phyloP scores from a whole-genome alignment of 768 basidiomycete species.

The Trametes meyenii region DNA sequence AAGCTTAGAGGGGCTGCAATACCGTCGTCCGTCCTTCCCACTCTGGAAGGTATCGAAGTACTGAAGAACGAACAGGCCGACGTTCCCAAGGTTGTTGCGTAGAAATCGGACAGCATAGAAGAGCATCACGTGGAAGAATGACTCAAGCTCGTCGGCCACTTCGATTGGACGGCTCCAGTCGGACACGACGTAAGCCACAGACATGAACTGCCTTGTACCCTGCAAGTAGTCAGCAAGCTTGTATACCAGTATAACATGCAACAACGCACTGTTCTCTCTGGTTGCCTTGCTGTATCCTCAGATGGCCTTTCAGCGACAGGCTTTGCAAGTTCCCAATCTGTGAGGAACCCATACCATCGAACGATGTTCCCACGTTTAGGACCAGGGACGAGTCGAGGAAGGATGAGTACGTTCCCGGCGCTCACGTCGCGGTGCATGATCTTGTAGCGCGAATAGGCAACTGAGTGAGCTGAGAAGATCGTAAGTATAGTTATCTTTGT shows the following conservation, averaged over 20 bases:
- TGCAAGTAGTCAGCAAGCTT: too few relatives aligned
- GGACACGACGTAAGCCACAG: background rate
- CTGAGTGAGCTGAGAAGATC: background rate
- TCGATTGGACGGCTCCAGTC: background rate
- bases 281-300: background rate
- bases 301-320: background rate
- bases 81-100: background rate
- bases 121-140: constrained; percentile 6
- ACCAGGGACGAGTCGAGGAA: background rate
- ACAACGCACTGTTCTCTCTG: background rate
- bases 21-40: too few relatives aligned
- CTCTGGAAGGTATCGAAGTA: background rate
- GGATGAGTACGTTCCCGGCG: constrained; percentile 7
- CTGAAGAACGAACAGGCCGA: background rate
- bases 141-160: constrained; percentile 12
- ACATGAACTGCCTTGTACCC: constrained; percentile 1
- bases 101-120: background rate
- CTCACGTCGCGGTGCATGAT: constrained; percentile 11
- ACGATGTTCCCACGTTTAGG: background rate
- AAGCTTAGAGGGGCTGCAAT: too few relatives aligned
- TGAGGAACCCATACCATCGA: background rate
- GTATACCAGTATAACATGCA: background rate
- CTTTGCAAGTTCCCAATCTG: background rate
- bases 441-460: background rate
- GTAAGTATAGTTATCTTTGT: background rate